Evolutionary conservation across 148 eudicot genomes (phyloP).

Genomic region (Bassia scoparia): DNA sequence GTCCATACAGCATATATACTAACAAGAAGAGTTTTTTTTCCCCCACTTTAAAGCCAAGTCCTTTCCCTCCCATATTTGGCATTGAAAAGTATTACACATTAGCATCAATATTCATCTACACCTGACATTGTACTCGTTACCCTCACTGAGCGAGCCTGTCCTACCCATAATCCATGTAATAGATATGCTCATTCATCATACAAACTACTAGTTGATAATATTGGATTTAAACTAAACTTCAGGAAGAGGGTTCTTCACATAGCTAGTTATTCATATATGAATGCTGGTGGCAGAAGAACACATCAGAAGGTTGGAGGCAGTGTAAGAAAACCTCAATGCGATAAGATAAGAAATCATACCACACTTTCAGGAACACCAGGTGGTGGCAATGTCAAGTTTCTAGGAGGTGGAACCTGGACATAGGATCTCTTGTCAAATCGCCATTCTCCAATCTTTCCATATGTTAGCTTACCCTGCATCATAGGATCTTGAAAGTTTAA

Average conservation of each 20-base stretch:
- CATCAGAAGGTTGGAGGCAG: background rate
- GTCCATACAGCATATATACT: background rate
- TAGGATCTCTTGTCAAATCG: constrained; percentile 42
- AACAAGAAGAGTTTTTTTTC: background rate
- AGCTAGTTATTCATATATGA: background rate
- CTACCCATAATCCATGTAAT: background rate
- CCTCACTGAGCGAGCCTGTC: too few species aligned
- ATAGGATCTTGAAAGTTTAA: background rate
- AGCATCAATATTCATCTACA: background rate
- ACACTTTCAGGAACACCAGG: constrained; percentile 45
- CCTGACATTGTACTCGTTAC: background rate
- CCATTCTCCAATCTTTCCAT: constrained; percentile 50
- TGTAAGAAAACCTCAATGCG: background rate
- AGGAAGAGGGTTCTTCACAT: background rate
- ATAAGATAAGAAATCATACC: constrained; percentile 33
- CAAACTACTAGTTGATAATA: background rate
- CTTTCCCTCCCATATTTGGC: background rate
- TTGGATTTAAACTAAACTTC: background rate
- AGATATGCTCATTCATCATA: background rate
- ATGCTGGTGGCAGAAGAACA: background rate
- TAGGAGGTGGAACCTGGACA: constrained; percentile 37
- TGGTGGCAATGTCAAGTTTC: constrained; percentile 46
- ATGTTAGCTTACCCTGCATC: constrained; percentile 37
- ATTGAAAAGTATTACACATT: background rate
- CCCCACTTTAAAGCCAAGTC: background rate